These are phyloP conservation scores for Hemileia vastatrix DNA, from an alignment of 1,284 basidiomycete species.

Conservation along the genomic window DNA sequence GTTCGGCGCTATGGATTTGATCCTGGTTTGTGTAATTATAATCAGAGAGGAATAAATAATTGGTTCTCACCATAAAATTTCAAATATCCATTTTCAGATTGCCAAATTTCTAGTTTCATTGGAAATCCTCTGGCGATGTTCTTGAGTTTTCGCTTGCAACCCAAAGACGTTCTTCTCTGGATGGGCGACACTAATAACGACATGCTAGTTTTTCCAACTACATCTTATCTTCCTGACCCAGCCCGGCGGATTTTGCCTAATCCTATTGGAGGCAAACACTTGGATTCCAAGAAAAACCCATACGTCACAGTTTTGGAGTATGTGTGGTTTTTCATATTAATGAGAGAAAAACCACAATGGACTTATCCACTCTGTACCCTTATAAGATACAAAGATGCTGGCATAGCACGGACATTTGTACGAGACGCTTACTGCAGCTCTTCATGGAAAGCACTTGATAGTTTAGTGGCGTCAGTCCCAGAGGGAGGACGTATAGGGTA, in stretches of 20 bases:
- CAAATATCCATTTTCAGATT: not conserved
- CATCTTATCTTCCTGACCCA: slow-evolving; percentile 15
- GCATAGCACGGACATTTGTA: slow-evolving; percentile 68
- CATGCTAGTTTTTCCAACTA: slow-evolving; percentile 8
- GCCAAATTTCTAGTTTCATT: slow-evolving; percentile 12
- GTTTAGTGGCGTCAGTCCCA: slow-evolving; percentile 69
- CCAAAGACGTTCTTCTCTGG: slow-evolving; percentile 10
- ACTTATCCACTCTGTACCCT: not conserved
- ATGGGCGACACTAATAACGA: slow-evolving; percentile 13
- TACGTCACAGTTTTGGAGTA: slow-evolving; percentile 25
- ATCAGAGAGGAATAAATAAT: too few species aligned
- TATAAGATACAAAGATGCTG: slow-evolving; percentile 56
- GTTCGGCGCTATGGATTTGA: slow-evolving; percentile 69
- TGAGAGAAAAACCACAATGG: too few species aligned
- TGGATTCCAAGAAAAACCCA: not conserved
- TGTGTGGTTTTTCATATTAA: not conserved
- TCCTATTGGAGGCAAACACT: slow-evolving; percentile 4
- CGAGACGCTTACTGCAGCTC: slow-evolving; percentile 80
- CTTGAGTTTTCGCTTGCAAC: slow-evolving; percentile 3
- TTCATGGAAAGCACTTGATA: slow-evolving; percentile 68
- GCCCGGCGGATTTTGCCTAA: slow-evolving; percentile 10
- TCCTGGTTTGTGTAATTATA: slow-evolving; percentile 57
- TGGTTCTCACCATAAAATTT: too few species aligned
- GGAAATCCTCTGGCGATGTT: slow-evolving; percentile 17
- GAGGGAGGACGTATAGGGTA: slow-evolving; percentile 76